Conservation (phyloP, 2,329 filamentous ascomycete species). For the Talaromyces islandicus region DNA sequence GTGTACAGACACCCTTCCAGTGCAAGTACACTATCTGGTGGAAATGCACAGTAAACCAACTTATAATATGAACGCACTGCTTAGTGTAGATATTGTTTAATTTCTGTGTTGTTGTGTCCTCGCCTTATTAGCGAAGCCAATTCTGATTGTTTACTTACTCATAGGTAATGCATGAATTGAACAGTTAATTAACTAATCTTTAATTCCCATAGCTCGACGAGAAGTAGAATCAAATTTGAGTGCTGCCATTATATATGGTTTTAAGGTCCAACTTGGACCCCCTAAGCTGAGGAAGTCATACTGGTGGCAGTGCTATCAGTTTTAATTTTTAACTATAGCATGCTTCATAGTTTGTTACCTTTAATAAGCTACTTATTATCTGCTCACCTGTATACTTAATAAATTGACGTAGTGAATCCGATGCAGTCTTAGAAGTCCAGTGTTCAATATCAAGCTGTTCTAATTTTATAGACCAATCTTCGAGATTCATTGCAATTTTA, state of each 20-base stretch:
- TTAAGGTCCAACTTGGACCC: neutral
- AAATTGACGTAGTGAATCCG: neutral
- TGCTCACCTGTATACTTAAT: neutral
- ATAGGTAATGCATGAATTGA: neutral
- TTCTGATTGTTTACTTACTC: neutral
- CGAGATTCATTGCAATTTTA: neutral
- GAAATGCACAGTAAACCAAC: neutral
- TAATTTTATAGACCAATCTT: neutral
- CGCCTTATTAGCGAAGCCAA: neutral
- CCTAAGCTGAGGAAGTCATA: neutral
- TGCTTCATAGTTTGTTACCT: neutral
- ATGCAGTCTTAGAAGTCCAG: neutral
- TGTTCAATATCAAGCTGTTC: neutral
- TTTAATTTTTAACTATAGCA: neutral
- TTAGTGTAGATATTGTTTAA: neutral
- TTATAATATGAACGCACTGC: neutral
- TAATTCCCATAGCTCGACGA: neutral
- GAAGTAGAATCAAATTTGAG: neutral
- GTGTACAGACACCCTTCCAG: no score
- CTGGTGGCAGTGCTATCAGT: neutral
- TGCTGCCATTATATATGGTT: neutral
- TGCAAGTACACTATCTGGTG: neutral
- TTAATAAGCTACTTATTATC: neutral
- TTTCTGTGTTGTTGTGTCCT: neutral
- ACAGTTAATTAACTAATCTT: neutral